Percentiles rank a stretch among this genome's conserved stretches.
Evolutionary conservation across 306 rosid species (phyloP).

Genomic region (Lathyrus tuberosus): DNA sequence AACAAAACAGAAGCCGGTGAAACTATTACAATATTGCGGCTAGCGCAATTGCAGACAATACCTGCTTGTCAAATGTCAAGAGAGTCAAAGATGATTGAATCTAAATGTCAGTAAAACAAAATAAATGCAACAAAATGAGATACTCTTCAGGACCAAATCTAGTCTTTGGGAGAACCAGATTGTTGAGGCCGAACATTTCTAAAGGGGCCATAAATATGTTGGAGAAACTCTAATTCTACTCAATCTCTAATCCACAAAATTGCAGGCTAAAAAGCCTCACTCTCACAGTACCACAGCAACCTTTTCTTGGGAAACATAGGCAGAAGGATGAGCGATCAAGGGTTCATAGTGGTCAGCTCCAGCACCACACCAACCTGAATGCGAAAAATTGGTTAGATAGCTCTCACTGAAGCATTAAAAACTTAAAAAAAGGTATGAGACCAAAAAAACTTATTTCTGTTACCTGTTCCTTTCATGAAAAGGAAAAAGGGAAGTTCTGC

Average conservation of each 20-base stretch:
- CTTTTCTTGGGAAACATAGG: conserved; percentile 80
- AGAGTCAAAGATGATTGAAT: conserved; percentile 54
- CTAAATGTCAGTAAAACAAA: conserved; percentile 55
- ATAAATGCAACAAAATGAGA: conserved; percentile 50
- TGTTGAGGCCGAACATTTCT: conserved; percentile 43
- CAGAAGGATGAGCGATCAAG: conserved; percentile 74
- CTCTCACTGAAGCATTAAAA: conserved; percentile 14
- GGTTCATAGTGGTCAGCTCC: conserved; percentile 99
- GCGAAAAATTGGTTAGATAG: conserved; percentile 26
- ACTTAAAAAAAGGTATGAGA: neutral
- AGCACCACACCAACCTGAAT: conserved; percentile 97
- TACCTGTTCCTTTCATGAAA: conserved; percentile 99
- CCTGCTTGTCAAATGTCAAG: conserved; percentile 48
- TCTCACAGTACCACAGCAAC: conserved; percentile 89
- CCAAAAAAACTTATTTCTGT: conserved; percentile 7
- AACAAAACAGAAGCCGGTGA: conserved; percentile 53
- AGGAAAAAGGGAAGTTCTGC: conserved; percentile 86
- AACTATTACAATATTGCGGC: conserved; percentile 47
- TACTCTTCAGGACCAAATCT: conserved; percentile 41
- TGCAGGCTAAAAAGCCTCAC: conserved; percentile 57
- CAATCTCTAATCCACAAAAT: conserved; percentile 75
- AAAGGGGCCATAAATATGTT: conserved; percentile 40
- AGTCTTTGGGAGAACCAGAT: conserved; percentile 47
- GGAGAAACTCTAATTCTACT: conserved; percentile 51
- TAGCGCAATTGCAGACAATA: conserved; percentile 53